These are phyloP conservation scores for Camelina laxa DNA, from an alignment of 345 rosid species.

Conservation along the genomic window DNA sequence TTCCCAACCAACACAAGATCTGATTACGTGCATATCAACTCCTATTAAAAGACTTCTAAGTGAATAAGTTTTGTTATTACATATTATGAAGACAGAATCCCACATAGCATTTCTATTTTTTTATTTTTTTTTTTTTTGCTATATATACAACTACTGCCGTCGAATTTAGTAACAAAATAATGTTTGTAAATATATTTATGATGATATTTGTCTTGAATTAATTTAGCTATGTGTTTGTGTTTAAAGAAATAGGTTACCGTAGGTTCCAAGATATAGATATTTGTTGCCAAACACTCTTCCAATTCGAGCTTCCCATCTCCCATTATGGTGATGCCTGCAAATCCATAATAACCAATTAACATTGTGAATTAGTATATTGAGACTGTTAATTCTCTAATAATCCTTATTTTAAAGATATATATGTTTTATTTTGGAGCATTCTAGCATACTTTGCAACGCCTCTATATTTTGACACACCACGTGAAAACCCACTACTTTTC, in stretches of 20 bases:
- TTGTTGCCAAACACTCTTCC: conserved; percentile 82
- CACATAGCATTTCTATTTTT: background rate
- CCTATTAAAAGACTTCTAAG: conserved; percentile 23
- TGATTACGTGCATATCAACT: conserved; percentile 42
- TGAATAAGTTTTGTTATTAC: background rate
- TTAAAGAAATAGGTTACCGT: conserved; percentile 43
- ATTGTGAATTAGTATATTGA: background rate
- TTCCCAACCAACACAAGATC: conserved; percentile 45
- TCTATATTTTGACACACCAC: conserved; percentile 92
- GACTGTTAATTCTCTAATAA: background rate
- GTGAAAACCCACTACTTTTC: conserved; percentile 95
- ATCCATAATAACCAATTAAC: background rate
- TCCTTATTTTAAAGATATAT: background rate
- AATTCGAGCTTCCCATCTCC: conserved; percentile 85
- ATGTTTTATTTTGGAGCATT: background rate
- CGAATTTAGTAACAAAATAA: too few species aligned
- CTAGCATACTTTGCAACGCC: conserved; percentile 83
- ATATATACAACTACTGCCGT: too few species aligned
- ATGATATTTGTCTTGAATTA: background rate
- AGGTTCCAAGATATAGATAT: conserved; percentile 74
- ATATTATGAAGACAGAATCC: conserved; percentile 12
- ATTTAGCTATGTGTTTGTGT: background rate
- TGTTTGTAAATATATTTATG: background rate
- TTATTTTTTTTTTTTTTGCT: too few species aligned
- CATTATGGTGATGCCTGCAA: conserved; percentile 76